Evolutionary conservation across 352 stramenopile species (phyloP).

Genomic region (Pythium chondricola): DNA sequence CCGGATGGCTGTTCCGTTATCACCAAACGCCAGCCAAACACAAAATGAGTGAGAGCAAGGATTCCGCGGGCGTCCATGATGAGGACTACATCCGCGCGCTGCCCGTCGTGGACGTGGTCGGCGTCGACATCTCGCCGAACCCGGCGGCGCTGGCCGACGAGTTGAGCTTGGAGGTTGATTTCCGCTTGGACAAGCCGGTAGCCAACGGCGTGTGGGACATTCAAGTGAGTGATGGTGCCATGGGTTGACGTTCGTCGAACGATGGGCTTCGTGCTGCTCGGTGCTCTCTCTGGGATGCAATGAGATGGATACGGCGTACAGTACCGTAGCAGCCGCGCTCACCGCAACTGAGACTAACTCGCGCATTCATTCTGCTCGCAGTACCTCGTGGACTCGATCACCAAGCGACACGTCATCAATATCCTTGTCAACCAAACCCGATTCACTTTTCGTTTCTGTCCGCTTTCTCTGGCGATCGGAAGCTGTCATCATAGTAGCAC

Average conservation of each 20-base stretch:
- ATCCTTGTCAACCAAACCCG: constrained; percentile 38
- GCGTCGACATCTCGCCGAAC: constrained; percentile 82
- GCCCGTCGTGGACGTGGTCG: constrained; percentile 53
- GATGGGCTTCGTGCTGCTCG: neutral
- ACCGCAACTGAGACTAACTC: neutral
- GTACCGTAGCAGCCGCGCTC: no score
- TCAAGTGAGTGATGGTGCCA: constrained; percentile 32
- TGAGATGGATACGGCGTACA: neutral
- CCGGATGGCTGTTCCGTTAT: neutral
- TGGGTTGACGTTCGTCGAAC: neutral
- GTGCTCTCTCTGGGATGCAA: neutral
- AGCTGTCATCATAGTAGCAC: no score
- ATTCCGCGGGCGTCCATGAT: constrained; percentile 13
- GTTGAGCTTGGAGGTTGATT: constrained; percentile 79
- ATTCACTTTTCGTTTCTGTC: neutral
- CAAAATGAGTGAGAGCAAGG: constrained; percentile 73
- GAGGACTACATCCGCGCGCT: constrained; percentile 43
- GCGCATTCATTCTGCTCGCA: constrained; percentile 19
- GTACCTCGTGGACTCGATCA: constrained; percentile 83
- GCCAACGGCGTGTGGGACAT: constrained; percentile 68
- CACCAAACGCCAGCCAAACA: neutral
- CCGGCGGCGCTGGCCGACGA: constrained; percentile 65
- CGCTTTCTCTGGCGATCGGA: no score
- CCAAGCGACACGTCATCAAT: constrained; percentile 85
- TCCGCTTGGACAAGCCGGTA: constrained; percentile 59